Conservation (phyloP, 23 red algal genomes). For the Gracilaria caudata region DNA sequence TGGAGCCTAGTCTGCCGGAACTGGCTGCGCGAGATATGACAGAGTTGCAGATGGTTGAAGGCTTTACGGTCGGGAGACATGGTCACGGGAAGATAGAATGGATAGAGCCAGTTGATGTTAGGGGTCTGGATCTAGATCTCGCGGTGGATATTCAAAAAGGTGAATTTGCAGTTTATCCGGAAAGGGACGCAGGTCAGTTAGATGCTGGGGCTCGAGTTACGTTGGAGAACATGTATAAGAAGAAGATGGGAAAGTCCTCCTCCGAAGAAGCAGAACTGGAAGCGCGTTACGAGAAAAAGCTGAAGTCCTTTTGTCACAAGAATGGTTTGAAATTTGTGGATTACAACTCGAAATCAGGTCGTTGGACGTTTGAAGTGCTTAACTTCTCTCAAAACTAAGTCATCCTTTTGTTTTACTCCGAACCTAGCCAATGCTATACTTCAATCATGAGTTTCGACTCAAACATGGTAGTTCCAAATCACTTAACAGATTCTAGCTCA, state of each 20-base stretch:
- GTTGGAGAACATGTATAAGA: conserved; percentile 47
- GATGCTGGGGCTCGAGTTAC: conserved; percentile 53
- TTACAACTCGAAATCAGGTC: conserved; percentile 71
- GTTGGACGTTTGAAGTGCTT: conserved; percentile 78
- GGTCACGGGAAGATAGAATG: conserved; percentile 79
- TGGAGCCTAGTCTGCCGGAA: conserved; percentile 43
- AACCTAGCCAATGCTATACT: neutral
- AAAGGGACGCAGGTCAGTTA: conserved; percentile 60
- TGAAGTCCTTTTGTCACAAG: conserved; percentile 71
- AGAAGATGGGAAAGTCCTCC: neutral
- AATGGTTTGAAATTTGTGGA: conserved; percentile 69
- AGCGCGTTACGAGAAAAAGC: conserved; percentile 25
- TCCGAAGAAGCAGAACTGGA: conserved; percentile 12
- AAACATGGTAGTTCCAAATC: neutral
- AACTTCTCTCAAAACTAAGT: conserved; percentile 58
- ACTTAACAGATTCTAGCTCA: neutral
- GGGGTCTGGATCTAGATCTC: conserved; percentile 66
- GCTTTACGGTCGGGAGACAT: conserved; percentile 74
- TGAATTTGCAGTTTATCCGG: conserved; percentile 73
- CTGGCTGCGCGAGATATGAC: conserved; percentile 40
- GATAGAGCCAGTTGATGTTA: conserved; percentile 82
- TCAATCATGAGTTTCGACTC: neutral
- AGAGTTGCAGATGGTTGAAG: conserved; percentile 66
- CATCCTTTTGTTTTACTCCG: conserved; percentile 3
- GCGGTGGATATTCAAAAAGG: conserved; percentile 70